Conservation (phyloP, 2,329 filamentous ascomycete genomes). For the Penicillium digitatum region DNA sequence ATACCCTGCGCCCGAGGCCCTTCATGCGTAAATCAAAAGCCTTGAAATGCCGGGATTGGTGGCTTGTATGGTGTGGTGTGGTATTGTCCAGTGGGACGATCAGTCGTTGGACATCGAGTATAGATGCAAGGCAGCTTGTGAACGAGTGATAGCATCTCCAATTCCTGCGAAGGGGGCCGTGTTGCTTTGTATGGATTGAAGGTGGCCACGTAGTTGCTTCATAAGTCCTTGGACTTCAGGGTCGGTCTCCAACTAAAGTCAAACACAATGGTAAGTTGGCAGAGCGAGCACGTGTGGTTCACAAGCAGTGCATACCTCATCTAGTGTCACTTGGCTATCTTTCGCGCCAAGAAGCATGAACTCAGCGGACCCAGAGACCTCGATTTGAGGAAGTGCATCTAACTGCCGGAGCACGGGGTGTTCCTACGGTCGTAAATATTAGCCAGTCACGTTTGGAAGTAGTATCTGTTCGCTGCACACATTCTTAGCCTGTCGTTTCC, state of each 20-base stretch:
- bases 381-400: slow-evolving; percentile 19
- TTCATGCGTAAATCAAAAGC: slow-evolving; percentile 27
- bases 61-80: background rate
- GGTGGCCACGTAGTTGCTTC: slow-evolving; percentile 42
- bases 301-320: slow-evolving; percentile 29
- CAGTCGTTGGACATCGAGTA: slow-evolving; percentile 32
- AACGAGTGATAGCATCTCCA: slow-evolving; percentile 37
- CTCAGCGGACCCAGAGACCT: slow-evolving; percentile 19
- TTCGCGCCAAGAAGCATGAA: slow-evolving; percentile 29
- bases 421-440: slow-evolving; percentile 29
- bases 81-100: slow-evolving; percentile 4
- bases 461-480: slow-evolving; percentile 21
- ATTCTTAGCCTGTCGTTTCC: slow-evolving; percentile 42
- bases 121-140: slow-evolving; percentile 36
- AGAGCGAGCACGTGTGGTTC: background rate
- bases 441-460: slow-evolving; percentile 5
- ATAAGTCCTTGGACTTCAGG: slow-evolving; percentile 36
- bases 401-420: slow-evolving; percentile 40
- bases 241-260: slow-evolving; percentile 36
- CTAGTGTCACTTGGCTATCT: slow-evolving; percentile 27
- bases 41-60: slow-evolving; percentile 8
- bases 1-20: slow-evolving; percentile 15
- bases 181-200: slow-evolving; percentile 45
- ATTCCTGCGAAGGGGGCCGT: slow-evolving; percentile 36
- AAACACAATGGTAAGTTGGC: slow-evolving; percentile 9